Evolutionary conservation across 225 moss, liverwort and hornwort species (phyloP), one percentile per base, ranked within the genome.

Genomic region (Sphagnum contortum): DNA sequence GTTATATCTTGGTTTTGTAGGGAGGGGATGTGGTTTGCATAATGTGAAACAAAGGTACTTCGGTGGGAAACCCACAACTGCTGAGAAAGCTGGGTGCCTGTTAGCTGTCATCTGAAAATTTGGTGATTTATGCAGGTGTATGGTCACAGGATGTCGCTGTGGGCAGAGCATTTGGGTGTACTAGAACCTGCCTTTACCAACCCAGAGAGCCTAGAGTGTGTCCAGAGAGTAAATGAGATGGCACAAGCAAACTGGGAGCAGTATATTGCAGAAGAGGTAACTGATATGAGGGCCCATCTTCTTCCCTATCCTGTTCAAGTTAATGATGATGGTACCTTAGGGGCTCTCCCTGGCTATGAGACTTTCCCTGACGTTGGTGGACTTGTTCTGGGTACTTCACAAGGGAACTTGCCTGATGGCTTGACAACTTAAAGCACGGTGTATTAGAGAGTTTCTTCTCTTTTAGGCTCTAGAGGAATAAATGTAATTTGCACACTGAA

Each of bases 311-410:
- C 91, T 29, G 81, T 87, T 60, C 46, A 78, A 5, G 78, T 94
- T 48, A 70, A 79, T 45, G 50, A 68, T 57, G 74, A 94, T 50
- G 94, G 91, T 55, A 72, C 75, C 12, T 65, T 94, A 44, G 60
- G 80, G 48, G 29, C 67, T 57, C 47, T 91, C 14, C 79, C 84
- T 4, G 78, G 76, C n/a, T 66, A 68, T 54, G 76, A 81, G 48
- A 74, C 74, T 52, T 94, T 94, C 65, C 94, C 87, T 14, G 94
- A 94, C 61, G 87, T 94, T 50, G 91, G 91, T 53, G 91, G 91
- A 57, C 76, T 69, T 54, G 75, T 94, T 60, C 59, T 94, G 61
- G 89, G 89, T 64, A 75, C 74, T 5, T 65, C 76, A 64, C 73
- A 76, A 74, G 4, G 64, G 44, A 86, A 83, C 13, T 61, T 90